Conservation (phyloP, 1,284 basidiomycete species). For the Cryptococcus sp. region DNA sequence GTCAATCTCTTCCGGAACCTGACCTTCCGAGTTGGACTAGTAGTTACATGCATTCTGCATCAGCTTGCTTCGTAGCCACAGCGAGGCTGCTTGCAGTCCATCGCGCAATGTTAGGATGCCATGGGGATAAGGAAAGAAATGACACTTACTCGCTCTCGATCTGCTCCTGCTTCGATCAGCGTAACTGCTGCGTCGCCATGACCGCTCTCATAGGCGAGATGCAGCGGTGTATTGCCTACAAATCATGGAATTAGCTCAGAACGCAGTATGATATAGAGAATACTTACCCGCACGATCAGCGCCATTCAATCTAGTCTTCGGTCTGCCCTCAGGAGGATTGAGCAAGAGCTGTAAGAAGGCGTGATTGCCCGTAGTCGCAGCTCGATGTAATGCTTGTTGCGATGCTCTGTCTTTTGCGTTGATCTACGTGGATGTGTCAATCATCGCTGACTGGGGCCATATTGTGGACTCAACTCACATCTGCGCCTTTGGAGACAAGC, state of each 20-base stretch:
- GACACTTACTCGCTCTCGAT: constrained; percentile 72
- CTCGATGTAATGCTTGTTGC: constrained; percentile 86
- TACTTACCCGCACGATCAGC: constrained; percentile 75
- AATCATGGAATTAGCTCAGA: neutral
- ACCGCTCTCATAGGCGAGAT: constrained; percentile 91
- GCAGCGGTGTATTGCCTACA: constrained; percentile 87
- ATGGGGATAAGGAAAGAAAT: neutral
- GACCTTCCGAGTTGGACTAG: constrained; percentile 76
- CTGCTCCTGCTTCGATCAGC: constrained; percentile 89
- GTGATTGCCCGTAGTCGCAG: constrained; percentile 87
- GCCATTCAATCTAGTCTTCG: constrained; percentile 81
- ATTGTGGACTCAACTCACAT: constrained; percentile 59
- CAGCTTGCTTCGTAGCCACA: no score
- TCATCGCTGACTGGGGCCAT: no score
- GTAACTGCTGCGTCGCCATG: constrained; percentile 85
- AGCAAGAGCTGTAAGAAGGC: constrained; percentile 80
- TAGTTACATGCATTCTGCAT: constrained; percentile 13
- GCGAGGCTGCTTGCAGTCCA: neutral
- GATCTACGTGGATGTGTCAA: constrained; percentile 60
- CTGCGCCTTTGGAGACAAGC: constrained; percentile 80
- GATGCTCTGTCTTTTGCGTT: constrained; percentile 88
- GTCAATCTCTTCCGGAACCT: constrained; percentile 77
- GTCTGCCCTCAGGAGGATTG: constrained; percentile 68
- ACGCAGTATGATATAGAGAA: neutral
- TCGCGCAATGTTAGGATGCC: neutral